Evolutionary conservation across 2,329 filamentous ascomycete species (phyloP).

Genomic region (Hortaea sp.): DNA sequence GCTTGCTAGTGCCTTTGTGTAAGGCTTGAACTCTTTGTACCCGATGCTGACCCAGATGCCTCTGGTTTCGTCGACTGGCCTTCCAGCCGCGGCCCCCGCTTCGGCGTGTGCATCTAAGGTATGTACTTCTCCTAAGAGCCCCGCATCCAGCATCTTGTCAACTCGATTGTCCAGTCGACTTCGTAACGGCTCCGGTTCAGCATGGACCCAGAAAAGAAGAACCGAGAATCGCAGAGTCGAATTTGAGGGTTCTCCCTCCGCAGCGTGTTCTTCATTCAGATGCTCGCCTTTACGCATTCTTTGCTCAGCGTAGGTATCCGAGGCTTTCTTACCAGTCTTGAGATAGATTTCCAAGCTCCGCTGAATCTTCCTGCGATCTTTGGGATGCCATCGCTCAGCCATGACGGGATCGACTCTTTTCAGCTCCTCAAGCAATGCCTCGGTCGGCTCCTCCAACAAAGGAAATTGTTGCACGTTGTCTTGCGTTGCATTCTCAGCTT

Average conservation of each 20-base stretch:
- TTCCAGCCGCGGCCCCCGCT: conserved; percentile 33
- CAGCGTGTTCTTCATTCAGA: background rate
- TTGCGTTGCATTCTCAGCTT: conserved; percentile 23
- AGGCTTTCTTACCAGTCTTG: conserved; percentile 69
- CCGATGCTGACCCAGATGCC: conserved; percentile 97
- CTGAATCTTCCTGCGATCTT: conserved; percentile 79
- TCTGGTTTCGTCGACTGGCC: conserved; percentile 57
- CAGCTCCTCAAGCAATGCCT: conserved; percentile 62
- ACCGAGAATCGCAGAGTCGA: conserved; percentile 43
- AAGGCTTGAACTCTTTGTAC: conserved; percentile 80
- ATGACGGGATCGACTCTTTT: conserved; percentile 77
- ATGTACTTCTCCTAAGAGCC: conserved; percentile 53
- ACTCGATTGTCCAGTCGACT: conserved; percentile 66
- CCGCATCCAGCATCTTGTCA: conserved; percentile 67
- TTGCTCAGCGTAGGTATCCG: conserved; percentile 79
- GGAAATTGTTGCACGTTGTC: conserved; percentile 41
- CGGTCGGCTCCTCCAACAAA: conserved; percentile 61
- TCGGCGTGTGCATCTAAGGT: conserved; percentile 41
- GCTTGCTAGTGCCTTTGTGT: conserved; percentile 37
- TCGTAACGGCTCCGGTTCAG: conserved; percentile 57
- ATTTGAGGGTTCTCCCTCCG: background rate
- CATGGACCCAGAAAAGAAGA: conserved; percentile 80
- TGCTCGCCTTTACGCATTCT: conserved; percentile 6
- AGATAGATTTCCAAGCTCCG: conserved; percentile 86
- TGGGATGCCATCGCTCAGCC: conserved; percentile 88